Conservation (phyloP, 2,329 filamentous ascomycete species). For the Hyphodiscus sp. region DNA sequence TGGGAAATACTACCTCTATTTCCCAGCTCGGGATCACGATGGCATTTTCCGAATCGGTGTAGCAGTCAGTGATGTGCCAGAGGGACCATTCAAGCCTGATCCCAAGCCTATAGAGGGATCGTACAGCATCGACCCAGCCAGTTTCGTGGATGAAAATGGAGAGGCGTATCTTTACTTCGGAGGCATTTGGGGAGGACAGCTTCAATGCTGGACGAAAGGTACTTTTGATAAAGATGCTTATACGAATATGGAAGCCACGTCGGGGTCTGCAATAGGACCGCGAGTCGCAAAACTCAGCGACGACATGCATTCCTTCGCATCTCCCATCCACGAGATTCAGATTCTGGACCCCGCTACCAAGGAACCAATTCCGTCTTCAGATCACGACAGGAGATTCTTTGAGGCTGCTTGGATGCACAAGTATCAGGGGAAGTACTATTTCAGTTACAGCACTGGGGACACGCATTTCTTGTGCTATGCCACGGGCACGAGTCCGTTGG, state of each 20-base stretch:
- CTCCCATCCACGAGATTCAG: constrained; percentile 49
- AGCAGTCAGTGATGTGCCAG: constrained; percentile 54
- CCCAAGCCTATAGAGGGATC: constrained; percentile 58
- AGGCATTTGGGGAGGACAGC: constrained; percentile 73
- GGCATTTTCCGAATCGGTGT: constrained; percentile 71
- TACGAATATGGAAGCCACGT: constrained; percentile 53
- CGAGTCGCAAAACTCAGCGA: constrained; percentile 57
- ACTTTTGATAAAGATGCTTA: constrained; percentile 49
- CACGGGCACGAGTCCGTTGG: constrained; percentile 54
- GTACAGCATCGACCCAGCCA: constrained; percentile 72
- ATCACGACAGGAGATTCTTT: constrained; percentile 72
- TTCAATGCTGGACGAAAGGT: constrained; percentile 64
- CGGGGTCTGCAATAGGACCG: constrained; percentile 55
- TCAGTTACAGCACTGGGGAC: constrained; percentile 73
- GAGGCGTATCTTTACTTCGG: constrained; percentile 68
- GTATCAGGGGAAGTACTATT: constrained; percentile 63
- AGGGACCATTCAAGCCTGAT: constrained; percentile 65
- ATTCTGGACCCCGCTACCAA: constrained; percentile 56
- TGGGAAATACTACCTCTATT: constrained; percentile 70
- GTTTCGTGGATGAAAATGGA: constrained; percentile 67
- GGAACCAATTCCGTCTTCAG: constrained; percentile 53
- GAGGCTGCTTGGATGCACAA: constrained; percentile 79
- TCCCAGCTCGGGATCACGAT: constrained; percentile 65
- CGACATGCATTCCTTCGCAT: constrained; percentile 59
- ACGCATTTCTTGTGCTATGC: constrained; percentile 70